These are phyloP conservation scores for Boletus sp. DNA, from an alignment of 1,284 basidiomycete species.

Conservation along the genomic window DNA sequence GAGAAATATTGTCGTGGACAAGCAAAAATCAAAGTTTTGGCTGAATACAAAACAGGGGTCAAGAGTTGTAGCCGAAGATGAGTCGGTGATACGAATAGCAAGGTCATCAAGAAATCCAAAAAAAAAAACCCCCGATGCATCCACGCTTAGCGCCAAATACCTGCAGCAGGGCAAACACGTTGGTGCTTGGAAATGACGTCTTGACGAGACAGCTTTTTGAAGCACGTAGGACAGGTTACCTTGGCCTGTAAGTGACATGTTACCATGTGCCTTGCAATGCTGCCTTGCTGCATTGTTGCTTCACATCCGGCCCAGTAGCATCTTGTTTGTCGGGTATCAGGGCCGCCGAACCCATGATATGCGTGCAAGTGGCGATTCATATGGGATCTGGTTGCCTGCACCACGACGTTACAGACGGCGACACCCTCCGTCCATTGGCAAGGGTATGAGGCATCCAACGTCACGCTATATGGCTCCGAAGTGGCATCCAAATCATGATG, in stretches of 20 bases:
- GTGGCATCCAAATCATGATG: background rate
- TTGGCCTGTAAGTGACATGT: constrained; percentile 30
- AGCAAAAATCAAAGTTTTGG: background rate
- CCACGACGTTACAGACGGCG: constrained; percentile 15
- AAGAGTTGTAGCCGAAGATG: background rate
- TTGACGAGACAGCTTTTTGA: constrained; percentile 28
- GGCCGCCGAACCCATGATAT: constrained; percentile 22
- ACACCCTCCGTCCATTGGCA: constrained; percentile 23
- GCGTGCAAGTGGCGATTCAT: constrained; percentile 29
- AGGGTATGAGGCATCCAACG: constrained; percentile 12
- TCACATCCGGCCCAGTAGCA: constrained; percentile 23
- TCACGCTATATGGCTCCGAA: background rate
- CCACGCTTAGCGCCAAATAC: constrained; percentile 12
- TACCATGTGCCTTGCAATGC: constrained; percentile 31
- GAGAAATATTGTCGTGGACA: background rate
- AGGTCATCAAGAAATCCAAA: background rate
- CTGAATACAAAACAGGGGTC: background rate
- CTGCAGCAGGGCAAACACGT: constrained; percentile 27
- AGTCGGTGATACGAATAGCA: background rate
- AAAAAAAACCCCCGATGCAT: background rate
- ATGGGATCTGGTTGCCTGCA: constrained; percentile 24
- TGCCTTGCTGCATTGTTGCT: constrained; percentile 29
- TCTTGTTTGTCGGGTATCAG: constrained; percentile 22
- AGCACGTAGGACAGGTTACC: constrained; percentile 29
- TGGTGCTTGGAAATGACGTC: constrained; percentile 30